Evolutionary conservation across 2,329 filamentous ascomycete genomes (phyloP), one percentile per base, ranked within the genome.

Genomic region (Sphaerulina populicola): DNA sequence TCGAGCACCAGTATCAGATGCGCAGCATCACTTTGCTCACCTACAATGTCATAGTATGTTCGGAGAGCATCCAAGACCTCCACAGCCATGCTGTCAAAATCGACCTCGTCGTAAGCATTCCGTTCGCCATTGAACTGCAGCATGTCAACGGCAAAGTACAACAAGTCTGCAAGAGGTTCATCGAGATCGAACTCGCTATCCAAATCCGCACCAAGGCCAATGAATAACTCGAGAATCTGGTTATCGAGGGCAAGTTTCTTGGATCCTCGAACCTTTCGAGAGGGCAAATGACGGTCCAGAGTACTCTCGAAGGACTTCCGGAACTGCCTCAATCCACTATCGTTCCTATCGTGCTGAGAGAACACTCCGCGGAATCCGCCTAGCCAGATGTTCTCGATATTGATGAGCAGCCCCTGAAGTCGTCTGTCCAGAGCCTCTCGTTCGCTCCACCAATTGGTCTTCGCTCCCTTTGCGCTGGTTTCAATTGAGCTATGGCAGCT

Each of bases 91-190:
- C 77, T 73, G 60, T 98, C 93, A 64, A 97, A 94, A 68, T 97
- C 91, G 56, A 98, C 87, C 71, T 98, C 93, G 61, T 98, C 93
- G 69, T 96, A 96, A 0, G 94, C 93, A 65, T 97, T 98, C 43
- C 83, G 80, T 70, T 98, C 94, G 12, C 93, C 93, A 60, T 95
- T 88, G 68, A 98, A 97, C 66, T 97, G 93, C 2, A 98, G 75
- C 46, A 97, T 90, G 62, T 98, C 93, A 5, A 98, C 84, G 1
- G 97, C 86, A 65, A 97, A 97, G 70, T 96, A 97, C 3, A 98
- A 78, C 27, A 98, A 73, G 66, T 98, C 93, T 59, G 85, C 88
- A n/a, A 98, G 72, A 0, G 85, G 81, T 62, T 97, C 91, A 57
- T 97, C 91, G 18, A 94, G 77, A 56, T 95, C 88, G 52, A 74